phyloP scores from a whole-genome alignment of 2,329 filamentous ascomycete genomes.

The Trichoderma sp. region DNA sequence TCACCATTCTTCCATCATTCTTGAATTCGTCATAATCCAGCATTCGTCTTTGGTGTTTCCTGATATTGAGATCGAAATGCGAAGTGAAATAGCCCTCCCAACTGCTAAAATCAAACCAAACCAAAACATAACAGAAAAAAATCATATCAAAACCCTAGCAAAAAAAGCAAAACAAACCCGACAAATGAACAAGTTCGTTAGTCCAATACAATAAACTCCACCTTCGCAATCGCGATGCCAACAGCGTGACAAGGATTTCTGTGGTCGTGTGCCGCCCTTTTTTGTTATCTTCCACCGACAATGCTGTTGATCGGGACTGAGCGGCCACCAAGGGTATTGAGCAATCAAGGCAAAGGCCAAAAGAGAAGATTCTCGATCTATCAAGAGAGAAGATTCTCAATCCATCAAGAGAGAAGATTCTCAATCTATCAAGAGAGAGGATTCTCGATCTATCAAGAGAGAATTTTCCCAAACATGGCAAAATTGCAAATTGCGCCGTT shows the following conservation, averaged over 20 bases:
- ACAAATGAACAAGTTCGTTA: not conserved
- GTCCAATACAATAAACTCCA: constrained; percentile 5
- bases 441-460: not conserved
- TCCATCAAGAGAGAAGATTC: not conserved
- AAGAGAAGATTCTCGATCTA: not conserved
- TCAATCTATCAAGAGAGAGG: not conserved
- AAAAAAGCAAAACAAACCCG: not conserved
- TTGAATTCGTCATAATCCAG: constrained; percentile 7
- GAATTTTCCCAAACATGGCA: not conserved
- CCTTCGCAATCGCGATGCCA: not conserved
- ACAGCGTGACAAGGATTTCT: not conserved
- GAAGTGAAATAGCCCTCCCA: not conserved
- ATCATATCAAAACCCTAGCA: not conserved
- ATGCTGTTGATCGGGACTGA: not conserved
- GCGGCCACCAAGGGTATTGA: not conserved
- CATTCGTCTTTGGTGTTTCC: not conserved
- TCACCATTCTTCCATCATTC: constrained; percentile 12
- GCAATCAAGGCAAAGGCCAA: not conserved
- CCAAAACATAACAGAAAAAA: not conserved
- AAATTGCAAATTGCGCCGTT: constrained; percentile 11
- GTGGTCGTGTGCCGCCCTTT: not conserved
- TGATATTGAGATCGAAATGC: not conserved
- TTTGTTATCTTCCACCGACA: not conserved
- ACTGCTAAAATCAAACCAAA: not conserved
- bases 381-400: not conserved